These are phyloP conservation scores for Penicillium rolfsii DNA, from an alignment of 2,329 filamentous ascomycete species.

Conservation along the genomic window DNA sequence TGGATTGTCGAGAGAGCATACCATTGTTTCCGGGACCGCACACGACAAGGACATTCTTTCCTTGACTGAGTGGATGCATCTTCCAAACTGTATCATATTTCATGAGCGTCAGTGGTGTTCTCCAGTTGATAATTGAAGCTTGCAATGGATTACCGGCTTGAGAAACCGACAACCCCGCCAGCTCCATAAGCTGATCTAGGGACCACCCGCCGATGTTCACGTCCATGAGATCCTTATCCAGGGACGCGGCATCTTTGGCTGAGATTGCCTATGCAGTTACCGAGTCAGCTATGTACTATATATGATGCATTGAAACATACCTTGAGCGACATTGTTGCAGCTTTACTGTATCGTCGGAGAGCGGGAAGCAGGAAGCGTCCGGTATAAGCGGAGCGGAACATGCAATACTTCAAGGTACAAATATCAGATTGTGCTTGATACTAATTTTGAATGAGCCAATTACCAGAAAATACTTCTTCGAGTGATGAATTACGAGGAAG, in stretches of 20 bases:
- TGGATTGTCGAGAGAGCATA: constrained; percentile 25
- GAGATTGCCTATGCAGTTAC: constrained; percentile 68
- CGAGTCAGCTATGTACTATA: neutral
- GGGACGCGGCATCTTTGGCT: constrained; percentile 81
- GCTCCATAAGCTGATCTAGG: constrained; percentile 94
- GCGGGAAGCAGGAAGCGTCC: constrained; percentile 18
- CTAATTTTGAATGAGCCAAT: neutral
- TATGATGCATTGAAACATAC: constrained; percentile 26
- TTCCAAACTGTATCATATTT: constrained; percentile 66
- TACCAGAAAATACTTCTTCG: too few species aligned
- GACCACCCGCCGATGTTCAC: constrained; percentile 88
- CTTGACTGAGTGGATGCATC: constrained; percentile 74
- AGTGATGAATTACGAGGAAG: neutral
- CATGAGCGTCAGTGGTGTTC: neutral
- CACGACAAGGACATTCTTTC: constrained; percentile 78
- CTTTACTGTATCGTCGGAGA: constrained; percentile 33
- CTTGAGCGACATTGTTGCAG: constrained; percentile 48
- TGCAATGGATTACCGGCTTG: constrained; percentile 69
- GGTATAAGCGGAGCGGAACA: constrained; percentile 31
- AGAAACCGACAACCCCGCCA: constrained; percentile 89
- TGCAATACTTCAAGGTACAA: constrained; percentile 21
- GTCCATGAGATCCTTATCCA: constrained; percentile 93
- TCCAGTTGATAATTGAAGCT: neutral
- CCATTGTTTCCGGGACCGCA: constrained; percentile 79
- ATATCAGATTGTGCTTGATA: neutral